phyloP scores from a whole-genome alignment of 169 alveolate species.

The Plasmodium falciparum region DNA sequence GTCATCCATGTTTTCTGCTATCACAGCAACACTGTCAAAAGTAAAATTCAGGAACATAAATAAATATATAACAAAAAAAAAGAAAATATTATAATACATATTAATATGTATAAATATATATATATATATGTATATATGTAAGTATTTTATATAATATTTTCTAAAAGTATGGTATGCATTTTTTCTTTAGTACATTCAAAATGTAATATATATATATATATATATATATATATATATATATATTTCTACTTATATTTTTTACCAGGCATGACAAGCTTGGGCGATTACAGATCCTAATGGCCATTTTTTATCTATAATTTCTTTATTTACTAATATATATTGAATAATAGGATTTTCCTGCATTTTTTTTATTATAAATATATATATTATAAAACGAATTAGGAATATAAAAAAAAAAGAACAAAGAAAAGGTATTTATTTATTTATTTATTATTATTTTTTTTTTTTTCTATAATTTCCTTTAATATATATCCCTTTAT shows the following conservation, averaged over 20 bases:
- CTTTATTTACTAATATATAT: constrained; percentile 67
- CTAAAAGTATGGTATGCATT: neutral
- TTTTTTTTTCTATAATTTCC: neutral
- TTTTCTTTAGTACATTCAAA: neutral
- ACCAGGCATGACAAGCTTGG: constrained; percentile 85
- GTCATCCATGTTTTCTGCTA: constrained; percentile 72
- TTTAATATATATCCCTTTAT: too few relatives aligned
- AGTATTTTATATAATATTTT: neutral
- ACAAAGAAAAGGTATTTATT: too few relatives aligned
- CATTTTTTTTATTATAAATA: constrained; percentile 18
- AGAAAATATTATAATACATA: neutral
- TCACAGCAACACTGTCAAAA: constrained; percentile 75
- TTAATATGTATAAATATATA: neutral
- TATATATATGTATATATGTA: constrained; percentile 1
- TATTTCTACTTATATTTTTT: constrained; percentile 6
- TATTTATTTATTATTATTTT: neutral
- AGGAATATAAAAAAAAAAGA: too few relatives aligned
- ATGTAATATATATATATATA: neutral
- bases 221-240: too few relatives aligned
- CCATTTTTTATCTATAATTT: constrained; percentile 80
- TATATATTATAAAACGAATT: too few relatives aligned
- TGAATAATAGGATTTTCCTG: constrained; percentile 59
- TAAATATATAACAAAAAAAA: neutral
- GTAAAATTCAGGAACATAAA: neutral
- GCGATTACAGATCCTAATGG: constrained; percentile 81